Conservation (phyloP, 192 early-diverging fungal species). For the Coemansia aciculifera region DNA sequence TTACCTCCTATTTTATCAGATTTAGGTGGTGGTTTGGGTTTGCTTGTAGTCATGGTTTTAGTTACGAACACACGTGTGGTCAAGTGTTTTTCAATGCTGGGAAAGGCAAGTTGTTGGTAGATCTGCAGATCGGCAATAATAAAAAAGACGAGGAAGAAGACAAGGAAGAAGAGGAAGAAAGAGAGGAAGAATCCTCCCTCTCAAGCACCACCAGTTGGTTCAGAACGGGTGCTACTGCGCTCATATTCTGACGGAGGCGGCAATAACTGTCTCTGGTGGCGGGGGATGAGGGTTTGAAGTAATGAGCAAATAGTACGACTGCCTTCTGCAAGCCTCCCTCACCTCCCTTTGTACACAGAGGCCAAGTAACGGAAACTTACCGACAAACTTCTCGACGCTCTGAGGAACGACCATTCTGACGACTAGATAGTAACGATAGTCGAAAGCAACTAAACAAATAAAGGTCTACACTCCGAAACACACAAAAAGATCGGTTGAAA, state of each 20-base stretch:
- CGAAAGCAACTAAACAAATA: neutral
- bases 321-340: neutral
- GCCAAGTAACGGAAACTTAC: slow-evolving; percentile 32
- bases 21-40: slow-evolving; percentile 6
- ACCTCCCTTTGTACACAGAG: neutral
- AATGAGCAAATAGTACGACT: neutral
- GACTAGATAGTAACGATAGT: neutral
- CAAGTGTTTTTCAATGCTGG: neutral
- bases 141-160: neutral
- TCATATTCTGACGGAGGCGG: neutral
- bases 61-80: neutral
- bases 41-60: neutral
- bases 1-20: slow-evolving; percentile 65
- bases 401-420: slow-evolving; percentile 37
- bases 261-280: neutral
- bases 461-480: neutral
- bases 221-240: neutral
- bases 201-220: neutral
- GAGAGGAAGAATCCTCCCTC: neutral
- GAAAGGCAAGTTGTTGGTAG: neutral
- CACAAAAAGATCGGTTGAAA: neutral
- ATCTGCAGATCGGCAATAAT: slow-evolving; percentile 5
- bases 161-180: neutral
- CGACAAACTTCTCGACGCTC: slow-evolving; percentile 47
- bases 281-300: neutral